phyloP scores from a whole-genome alignment of 441 rosid genomes.

The Raphanus hybrid region DNA sequence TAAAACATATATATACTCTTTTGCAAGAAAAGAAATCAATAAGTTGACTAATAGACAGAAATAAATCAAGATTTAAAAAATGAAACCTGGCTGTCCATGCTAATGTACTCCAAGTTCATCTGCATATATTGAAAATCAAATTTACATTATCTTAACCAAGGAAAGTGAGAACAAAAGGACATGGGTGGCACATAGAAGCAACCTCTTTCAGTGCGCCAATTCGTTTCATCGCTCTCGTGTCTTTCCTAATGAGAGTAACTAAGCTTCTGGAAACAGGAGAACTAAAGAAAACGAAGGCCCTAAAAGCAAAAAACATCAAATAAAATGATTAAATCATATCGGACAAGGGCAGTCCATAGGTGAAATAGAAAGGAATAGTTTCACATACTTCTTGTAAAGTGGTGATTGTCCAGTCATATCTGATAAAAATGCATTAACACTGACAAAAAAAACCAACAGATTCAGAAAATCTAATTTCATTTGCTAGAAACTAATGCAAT shows the following conservation, averaged over 20 bases:
- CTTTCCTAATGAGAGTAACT: slow-evolving; percentile 77
- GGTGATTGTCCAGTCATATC: slow-evolving; percentile 96
- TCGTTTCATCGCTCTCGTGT: slow-evolving; percentile 76
- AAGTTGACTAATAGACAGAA: not conserved
- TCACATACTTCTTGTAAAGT: slow-evolving; percentile 85
- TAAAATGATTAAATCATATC: slow-evolving; percentile 23
- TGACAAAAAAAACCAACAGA: slow-evolving; percentile 44
- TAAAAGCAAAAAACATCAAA: slow-evolving; percentile 42
- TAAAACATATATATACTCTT: not conserved
- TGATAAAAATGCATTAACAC: slow-evolving; percentile 80
- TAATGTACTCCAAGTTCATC: slow-evolving; percentile 48
- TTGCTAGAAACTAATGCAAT: slow-evolving; percentile 14
- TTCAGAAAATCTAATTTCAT: not conserved
- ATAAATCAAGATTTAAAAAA: slow-evolving; percentile 19
- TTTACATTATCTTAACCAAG: not conserved
- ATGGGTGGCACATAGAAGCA: slow-evolving; percentile 14
- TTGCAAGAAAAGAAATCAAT: slow-evolving; percentile 13
- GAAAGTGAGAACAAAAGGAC: not conserved
- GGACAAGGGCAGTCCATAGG: not conserved
- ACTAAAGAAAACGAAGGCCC: slow-evolving; percentile 97
- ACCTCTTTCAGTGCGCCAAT: slow-evolving; percentile 95
- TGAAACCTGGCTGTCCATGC: slow-evolving; percentile 47
- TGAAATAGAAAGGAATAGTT: slow-evolving; percentile 20
- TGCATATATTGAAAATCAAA: slow-evolving; percentile 19
- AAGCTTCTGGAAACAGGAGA: slow-evolving; percentile 86